A percentile compares a stretch with the other conserved stretches of the same genome.
These are phyloP conservation scores for Coelastrella sp. DNA, from an alignment of 139 green algal species.

Conservation along the genomic window DNA sequence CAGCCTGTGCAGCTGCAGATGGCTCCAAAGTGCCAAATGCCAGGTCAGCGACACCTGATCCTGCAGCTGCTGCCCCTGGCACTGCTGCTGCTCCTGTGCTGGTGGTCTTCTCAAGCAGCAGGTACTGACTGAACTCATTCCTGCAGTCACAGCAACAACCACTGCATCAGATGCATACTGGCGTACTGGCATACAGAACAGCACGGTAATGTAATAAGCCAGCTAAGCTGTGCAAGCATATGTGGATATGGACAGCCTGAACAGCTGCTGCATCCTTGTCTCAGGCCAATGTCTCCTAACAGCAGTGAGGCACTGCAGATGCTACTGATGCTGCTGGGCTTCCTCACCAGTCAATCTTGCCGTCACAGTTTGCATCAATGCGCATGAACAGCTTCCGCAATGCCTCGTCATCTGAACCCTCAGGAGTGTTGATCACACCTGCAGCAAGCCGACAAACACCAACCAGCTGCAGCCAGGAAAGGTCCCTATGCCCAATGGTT, in stretches of 20 bases:
- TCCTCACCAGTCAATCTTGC: conserved; percentile 19
- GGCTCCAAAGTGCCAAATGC: background rate
- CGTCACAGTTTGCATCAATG: conserved; percentile 46
- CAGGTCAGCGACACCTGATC: background rate
- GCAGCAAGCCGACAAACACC: background rate
- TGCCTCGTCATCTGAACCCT: conserved; percentile 12
- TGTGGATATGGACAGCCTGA: too few relatives aligned
- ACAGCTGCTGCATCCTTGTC: background rate
- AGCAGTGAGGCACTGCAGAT: background rate
- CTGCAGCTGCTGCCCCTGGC: background rate
- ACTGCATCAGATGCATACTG: too few relatives aligned
- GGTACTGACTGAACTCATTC: conserved; percentile 43
- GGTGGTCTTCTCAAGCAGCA: conserved; percentile 39
- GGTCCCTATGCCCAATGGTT: too few relatives aligned
- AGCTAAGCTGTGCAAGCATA: too few relatives aligned
- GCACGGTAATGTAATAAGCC: too few relatives aligned
- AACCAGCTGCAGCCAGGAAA: too few relatives aligned
- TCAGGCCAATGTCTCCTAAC: too few relatives aligned
- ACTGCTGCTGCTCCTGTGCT: conserved; percentile 27
- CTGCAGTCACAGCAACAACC: background rate
- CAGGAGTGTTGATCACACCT: conserved; percentile 32
- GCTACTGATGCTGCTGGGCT: background rate
- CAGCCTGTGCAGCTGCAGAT: background rate
- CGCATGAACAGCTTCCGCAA: conserved; percentile 42
- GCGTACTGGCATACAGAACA: too few relatives aligned